These are phyloP conservation scores for Helianthus tuberosus DNA, from an alignment of 129 eudicot species.

Conservation along the genomic window DNA sequence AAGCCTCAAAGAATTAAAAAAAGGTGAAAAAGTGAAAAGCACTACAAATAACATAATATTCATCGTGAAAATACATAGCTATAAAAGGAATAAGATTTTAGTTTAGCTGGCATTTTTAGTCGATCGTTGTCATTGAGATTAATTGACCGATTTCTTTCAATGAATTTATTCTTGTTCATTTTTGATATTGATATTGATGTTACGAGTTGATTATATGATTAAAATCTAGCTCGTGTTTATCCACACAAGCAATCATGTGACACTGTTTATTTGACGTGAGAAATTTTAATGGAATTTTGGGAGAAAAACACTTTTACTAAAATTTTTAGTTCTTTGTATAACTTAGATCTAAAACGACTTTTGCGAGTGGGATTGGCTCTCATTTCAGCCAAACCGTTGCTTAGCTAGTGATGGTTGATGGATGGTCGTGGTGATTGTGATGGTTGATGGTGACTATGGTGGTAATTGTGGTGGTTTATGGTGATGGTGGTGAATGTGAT, in stretches of 20 bases:
- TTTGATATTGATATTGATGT: conserved; percentile 1
- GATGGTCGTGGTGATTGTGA: too few relatives aligned
- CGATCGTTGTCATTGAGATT: background rate
- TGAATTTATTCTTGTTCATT: background rate
- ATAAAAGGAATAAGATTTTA: background rate
- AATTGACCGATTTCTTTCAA: background rate
- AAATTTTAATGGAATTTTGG: too few relatives aligned
- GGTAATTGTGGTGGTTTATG: too few relatives aligned
- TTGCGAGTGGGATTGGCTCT: too few relatives aligned
- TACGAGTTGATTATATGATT: background rate
- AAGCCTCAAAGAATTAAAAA: background rate
- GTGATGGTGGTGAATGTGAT: too few relatives aligned
- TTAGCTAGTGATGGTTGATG: too few relatives aligned
- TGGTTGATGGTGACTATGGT: too few relatives aligned
- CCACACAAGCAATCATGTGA: background rate
- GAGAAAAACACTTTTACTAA: too few relatives aligned
- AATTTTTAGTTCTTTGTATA: background rate
- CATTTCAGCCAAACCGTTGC: too few relatives aligned
- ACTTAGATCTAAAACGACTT: background rate
- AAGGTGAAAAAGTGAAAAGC: background rate
- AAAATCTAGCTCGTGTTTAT: background rate
- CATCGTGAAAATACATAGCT: background rate
- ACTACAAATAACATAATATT: background rate
- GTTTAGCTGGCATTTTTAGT: background rate
- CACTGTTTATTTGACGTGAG: background rate